A percentile compares a stretch with the other conserved stretches of the same genome.
phyloP scores from a whole-genome alignment of 2,329 filamentous ascomycete species.

The Penicillium sp. region DNA sequence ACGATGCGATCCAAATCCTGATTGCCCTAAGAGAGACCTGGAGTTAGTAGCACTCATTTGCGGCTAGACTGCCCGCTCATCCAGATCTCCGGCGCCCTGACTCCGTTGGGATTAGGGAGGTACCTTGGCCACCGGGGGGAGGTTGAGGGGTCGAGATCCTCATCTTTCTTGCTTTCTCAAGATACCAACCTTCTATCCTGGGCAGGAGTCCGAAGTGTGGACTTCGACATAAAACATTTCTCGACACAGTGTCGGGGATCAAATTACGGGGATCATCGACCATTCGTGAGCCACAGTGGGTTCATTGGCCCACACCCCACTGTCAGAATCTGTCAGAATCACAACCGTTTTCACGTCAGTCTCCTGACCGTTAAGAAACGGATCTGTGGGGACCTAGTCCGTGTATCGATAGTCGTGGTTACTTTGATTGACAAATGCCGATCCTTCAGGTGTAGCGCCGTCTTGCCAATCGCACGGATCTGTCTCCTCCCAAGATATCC shows the following conservation, averaged over 20 bases:
- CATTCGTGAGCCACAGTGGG: constrained; percentile 2
- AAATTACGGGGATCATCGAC: constrained; percentile 1
- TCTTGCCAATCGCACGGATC: constrained; percentile 23
- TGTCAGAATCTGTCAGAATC: constrained; percentile 3
- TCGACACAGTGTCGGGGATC: not conserved
- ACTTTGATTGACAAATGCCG: constrained; percentile 31
- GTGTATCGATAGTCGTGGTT: constrained; percentile 19
- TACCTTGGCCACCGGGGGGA: not conserved
- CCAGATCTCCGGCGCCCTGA: constrained; percentile 3
- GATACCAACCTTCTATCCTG: constrained; percentile 1
- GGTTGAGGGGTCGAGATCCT: not conserved
- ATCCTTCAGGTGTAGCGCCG: constrained; percentile 24
- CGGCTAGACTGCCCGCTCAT: not conserved
- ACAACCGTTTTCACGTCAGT: constrained; percentile 9
- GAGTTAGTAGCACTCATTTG: not conserved
- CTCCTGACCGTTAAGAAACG: constrained; percentile 1
- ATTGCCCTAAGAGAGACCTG: not conserved
- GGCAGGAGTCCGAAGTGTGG: not conserved
- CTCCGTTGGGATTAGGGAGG: constrained; percentile 3
- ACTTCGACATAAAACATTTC: not conserved
- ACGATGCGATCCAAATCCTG: constrained; percentile 2
- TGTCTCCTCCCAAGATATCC: constrained; percentile 13
- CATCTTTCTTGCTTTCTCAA: not conserved
- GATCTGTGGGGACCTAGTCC: constrained; percentile 17
- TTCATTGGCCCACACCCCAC: constrained; percentile 2